phyloP scores from a whole-genome alignment of 495 filamentous ascomycete species.

The Patellaria atrata region DNA sequence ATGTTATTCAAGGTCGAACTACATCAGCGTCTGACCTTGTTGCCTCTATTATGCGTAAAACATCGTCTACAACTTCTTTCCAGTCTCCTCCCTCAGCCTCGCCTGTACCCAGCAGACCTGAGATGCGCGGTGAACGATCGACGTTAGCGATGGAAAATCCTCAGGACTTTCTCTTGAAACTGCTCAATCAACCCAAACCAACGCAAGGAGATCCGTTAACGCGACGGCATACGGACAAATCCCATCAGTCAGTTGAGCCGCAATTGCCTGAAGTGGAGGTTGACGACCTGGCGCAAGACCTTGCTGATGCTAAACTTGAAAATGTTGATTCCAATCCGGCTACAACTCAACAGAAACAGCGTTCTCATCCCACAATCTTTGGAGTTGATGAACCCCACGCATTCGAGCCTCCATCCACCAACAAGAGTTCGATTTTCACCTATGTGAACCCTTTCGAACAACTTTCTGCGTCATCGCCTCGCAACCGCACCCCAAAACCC shows the following conservation, averaged over 20 bases:
- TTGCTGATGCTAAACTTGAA: conserved; percentile 15
- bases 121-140: conserved; percentile 11
- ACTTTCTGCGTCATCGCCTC: conserved; percentile 50
- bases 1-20: conserved; percentile 27
- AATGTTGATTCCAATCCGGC: conserved; percentile 8
- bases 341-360: conserved; percentile 4
- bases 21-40: conserved; percentile 51
- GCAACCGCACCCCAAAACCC: conserved; percentile 35
- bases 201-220: conserved; percentile 18
- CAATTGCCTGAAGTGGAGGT: conserved; percentile 15
- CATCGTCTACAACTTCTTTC: conserved; percentile 17
- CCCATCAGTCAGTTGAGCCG: conserved; percentile 1
- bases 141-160: conserved; percentile 30
- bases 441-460: conserved; percentile 74
- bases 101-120: conserved; percentile 18
- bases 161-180: conserved; percentile 50
- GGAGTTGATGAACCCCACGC: conserved; percentile 19
- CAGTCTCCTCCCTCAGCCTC: conserved; percentile 19
- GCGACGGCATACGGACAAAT: too few relatives aligned
- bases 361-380: conserved; percentile 4
- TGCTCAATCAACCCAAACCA: conserved; percentile 46
- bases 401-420: conserved; percentile 18
- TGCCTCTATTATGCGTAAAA: conserved; percentile 39
- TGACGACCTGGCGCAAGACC: conserved; percentile 15
- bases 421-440: conserved; percentile 47